These are phyloP conservation scores for Herpotrichia juniperi DNA, from an alignment of 2,329 filamentous ascomycete genomes.

Conservation along the genomic window DNA sequence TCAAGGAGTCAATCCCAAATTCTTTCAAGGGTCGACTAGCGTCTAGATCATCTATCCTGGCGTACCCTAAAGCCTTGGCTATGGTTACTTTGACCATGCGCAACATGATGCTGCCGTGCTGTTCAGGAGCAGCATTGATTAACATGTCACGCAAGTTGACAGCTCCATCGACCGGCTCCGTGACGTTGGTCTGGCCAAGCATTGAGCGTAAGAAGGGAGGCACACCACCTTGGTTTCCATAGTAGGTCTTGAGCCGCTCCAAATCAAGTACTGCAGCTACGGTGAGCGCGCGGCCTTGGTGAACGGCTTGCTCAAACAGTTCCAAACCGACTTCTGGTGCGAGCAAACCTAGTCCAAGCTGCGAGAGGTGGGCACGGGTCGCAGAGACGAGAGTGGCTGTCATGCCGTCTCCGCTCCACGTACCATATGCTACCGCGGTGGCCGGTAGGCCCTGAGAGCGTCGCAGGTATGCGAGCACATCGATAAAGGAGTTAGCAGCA, in stretches of 20 bases:
- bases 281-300: slow-evolving; percentile 3
- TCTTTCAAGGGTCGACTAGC: slow-evolving; percentile 4
- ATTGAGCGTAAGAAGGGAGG: slow-evolving; percentile 3
- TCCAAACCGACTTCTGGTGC: not conserved
- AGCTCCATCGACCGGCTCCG: not conserved
- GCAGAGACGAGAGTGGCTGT: not conserved
- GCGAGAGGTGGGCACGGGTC: not conserved
- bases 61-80: slow-evolving; percentile 7
- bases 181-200: slow-evolving; percentile 1
- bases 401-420: slow-evolving; percentile 8
- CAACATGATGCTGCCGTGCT: slow-evolving; percentile 4
- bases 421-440: slow-evolving; percentile 7
- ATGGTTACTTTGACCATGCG: slow-evolving; percentile 5
- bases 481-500: slow-evolving; percentile 49
- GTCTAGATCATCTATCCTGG: not conserved
- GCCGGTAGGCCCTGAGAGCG: slow-evolving; percentile 34
- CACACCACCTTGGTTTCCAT: not conserved
- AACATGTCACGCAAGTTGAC: not conserved
- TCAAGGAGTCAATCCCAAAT: slow-evolving; percentile 11
- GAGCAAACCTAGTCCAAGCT: slow-evolving; percentile 3
- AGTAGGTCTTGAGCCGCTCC: slow-evolving; percentile 4
- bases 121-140: not conserved
- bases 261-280: slow-evolving; percentile 2
- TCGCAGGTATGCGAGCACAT: slow-evolving; percentile 26
- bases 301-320: slow-evolving; percentile 8